Percentiles rank a stretch among this genome's conserved stretches.
phyloP scores from a whole-genome alignment of 441 rosid species.

The Brassica hybrid region DNA sequence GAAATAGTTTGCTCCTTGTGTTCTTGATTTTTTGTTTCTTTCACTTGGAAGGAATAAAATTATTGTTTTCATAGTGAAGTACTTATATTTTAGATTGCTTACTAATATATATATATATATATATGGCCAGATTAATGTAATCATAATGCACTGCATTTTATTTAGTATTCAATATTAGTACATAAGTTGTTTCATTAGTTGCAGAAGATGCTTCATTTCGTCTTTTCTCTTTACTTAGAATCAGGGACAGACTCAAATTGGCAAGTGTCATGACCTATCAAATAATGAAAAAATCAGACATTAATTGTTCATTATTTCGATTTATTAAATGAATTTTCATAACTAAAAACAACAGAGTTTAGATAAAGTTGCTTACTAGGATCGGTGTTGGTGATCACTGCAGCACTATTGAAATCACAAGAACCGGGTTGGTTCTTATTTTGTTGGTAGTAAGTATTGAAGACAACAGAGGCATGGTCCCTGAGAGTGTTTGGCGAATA shows the following conservation, averaged over 20 bases:
- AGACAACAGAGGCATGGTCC: neutral
- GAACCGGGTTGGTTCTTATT: conserved; percentile 53
- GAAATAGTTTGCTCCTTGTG: neutral
- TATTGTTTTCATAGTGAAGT: neutral
- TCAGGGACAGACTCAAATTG: neutral
- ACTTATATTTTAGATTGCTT: conserved; percentile 10
- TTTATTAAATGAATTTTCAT: neutral
- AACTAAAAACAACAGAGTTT: neutral
- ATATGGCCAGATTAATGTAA: neutral
- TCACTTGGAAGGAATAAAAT: neutral
- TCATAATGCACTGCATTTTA: neutral
- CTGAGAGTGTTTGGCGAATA: neutral
- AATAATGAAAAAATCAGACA: neutral
- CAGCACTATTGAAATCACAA: conserved; percentile 60
- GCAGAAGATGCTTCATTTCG: neutral
- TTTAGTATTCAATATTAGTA: neutral
- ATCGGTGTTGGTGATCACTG: conserved; percentile 58
- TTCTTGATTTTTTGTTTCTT: too few relatives aligned
- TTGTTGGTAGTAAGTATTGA: conserved; percentile 61
- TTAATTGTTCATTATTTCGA: neutral
- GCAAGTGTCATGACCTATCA: conserved; percentile 11
- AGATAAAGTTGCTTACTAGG: conserved; percentile 52
- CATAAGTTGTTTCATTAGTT: neutral
- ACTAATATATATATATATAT: neutral
- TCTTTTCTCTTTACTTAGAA: neutral